Conservation (phyloP, 805 yeast genomes). For the Saturnispora halmiae region DNA sequence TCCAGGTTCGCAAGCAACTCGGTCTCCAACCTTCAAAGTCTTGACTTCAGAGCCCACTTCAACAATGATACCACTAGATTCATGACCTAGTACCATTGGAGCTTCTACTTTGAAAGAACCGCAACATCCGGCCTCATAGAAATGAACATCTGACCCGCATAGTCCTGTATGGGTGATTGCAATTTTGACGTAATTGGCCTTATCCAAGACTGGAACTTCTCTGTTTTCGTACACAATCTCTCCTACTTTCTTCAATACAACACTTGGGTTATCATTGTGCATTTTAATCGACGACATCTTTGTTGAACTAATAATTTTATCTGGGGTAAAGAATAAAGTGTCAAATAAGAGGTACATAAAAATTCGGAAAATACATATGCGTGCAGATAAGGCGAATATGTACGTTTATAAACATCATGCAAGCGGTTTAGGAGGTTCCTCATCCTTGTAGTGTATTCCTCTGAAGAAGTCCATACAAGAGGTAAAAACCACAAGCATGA, state of each 20-base stretch:
- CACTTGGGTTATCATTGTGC: constrained; percentile 32
- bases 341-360: too few species aligned
- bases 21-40: constrained; percentile 65
- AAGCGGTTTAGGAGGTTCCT: constrained; percentile 1
- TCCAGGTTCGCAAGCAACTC: constrained; percentile 88
- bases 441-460: constrained; percentile 33
- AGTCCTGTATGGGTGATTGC: constrained; percentile 78
- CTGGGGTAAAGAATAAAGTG: too few species aligned
- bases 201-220: constrained; percentile 53
- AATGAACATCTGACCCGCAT: constrained; percentile 84
- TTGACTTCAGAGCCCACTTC: constrained; percentile 63
- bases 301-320: too few species aligned
- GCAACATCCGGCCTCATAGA: constrained; percentile 67
- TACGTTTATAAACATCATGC: neutral
- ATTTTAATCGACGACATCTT: neutral
- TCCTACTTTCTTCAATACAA: constrained; percentile 57
- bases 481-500: constrained; percentile 91
- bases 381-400: too few species aligned
- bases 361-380: too few species aligned
- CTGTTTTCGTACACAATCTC: constrained; percentile 58
- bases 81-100: constrained; percentile 89
- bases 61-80: constrained; percentile 67
- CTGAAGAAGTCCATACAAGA: constrained; percentile 91
- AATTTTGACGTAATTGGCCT: constrained; percentile 62
- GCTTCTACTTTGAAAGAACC: constrained; percentile 64